These are phyloP conservation scores for Microbotryum saponariae DNA, from an alignment of 1,284 basidiomycete species.

Conservation along the genomic window DNA sequence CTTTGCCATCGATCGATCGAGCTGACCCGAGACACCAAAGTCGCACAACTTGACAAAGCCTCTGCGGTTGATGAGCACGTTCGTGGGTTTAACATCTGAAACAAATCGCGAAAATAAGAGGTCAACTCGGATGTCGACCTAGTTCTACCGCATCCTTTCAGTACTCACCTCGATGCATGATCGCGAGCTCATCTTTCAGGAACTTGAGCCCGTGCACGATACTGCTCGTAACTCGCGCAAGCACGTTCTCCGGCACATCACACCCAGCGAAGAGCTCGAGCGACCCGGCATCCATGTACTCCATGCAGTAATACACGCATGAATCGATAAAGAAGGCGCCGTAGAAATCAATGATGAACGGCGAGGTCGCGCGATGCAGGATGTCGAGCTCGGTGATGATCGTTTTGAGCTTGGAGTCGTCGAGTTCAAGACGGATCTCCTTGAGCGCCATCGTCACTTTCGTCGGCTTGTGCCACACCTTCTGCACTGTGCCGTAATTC, in stretches of 20 bases:
- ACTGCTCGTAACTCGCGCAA: conserved; percentile 71
- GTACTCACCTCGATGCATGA: conserved; percentile 80
- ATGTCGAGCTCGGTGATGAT: conserved; percentile 99
- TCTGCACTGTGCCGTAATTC: conserved; percentile 96
- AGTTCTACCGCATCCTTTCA: background rate
- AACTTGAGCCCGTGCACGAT: conserved; percentile 92
- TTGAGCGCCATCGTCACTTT: conserved; percentile 99
- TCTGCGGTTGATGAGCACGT: conserved; percentile 80
- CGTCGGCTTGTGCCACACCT: conserved; percentile 86
- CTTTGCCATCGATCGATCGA: conserved; percentile 92
- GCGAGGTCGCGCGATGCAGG: conserved; percentile 81
- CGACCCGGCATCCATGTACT: conserved; percentile 95
- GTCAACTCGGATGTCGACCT: background rate
- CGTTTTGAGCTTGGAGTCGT: conserved; percentile 84
- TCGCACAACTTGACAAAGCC: conserved; percentile 94
- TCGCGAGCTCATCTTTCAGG: conserved; percentile 89
- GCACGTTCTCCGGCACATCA: conserved; percentile 63
- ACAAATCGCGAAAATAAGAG: no score
- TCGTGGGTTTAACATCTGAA: conserved; percentile 91
- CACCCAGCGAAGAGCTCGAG: conserved; percentile 72
- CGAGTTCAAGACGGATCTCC: conserved; percentile 97
- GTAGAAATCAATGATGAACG: conserved; percentile 95
- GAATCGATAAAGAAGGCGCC: conserved; percentile 98
- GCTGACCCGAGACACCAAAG: conserved; percentile 94
- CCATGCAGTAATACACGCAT: conserved; percentile 99